Evolutionary conservation across 2,329 filamentous ascomycete species (phyloP), one percentile per base, ranked within the genome.

Genomic region (Stemphylium vesicarium): DNA sequence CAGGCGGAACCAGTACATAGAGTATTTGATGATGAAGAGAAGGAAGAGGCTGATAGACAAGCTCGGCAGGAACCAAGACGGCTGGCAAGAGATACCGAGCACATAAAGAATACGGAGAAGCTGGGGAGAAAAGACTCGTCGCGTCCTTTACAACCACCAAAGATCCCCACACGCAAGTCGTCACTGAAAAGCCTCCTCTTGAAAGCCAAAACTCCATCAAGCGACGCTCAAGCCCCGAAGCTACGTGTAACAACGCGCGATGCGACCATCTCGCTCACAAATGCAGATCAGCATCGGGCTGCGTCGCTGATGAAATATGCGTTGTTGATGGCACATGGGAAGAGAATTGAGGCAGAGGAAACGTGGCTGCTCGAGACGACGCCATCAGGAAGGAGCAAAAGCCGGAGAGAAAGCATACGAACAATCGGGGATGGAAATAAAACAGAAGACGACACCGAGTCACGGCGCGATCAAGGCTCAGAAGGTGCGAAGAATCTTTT

Each of bases 131-230:
- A 29, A 29, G 11, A 4, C 12, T 39, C 33, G 11, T 51, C 33
- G 5, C n/a, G 32, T 1, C 20, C 18, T 13, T 2, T 41, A 10
- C 38, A 22, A 11, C n/a, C 24, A 7, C 48, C 22, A 20, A 11
- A 18, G 9, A 52, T 56, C n/a, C 48, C 53, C 15, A 73, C 26
- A 11, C 0, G 86, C 13, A 46, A 32, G 22, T 46, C 41, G 41
- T 52, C 49, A 18, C n/a, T 52, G 16, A 10, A 2, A 3, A 46
- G 41, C n/a, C 20, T 52, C 35, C 9, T 11, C 9, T 10, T 15
- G 3, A 40, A 52, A 16, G n/a, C 20, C 22, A 18, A 26, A 11
- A 26, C n/a, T 11, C 18, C 24, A 13, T 13, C 26, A n/a, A 52
- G 11, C 22, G 33, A 4, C 24, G 16, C 3, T 0, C 8, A n/a